A percentile compares a stretch with the other conserved stretches of the same genome.
Conservation (phyloP, 148 eudicot genomes). For the Suaeda aralocaspica region DNA sequence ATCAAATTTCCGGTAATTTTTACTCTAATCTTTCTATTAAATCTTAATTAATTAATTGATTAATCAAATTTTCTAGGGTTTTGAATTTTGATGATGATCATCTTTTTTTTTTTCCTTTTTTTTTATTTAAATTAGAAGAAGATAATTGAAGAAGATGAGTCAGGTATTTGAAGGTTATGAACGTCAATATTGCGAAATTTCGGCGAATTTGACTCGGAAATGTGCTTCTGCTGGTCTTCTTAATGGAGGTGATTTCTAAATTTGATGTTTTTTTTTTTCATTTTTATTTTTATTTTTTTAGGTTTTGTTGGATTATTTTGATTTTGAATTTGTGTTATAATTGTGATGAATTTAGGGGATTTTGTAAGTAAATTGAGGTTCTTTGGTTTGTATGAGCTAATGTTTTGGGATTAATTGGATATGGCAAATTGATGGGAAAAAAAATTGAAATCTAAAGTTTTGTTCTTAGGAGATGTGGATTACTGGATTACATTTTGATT, state of each 20-base stretch:
- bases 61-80: too few species aligned
- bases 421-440: neutral
- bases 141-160: conserved; percentile 27
- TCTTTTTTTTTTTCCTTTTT: conserved; percentile 24
- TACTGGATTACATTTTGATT: neutral
- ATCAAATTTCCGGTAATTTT: too few species aligned
- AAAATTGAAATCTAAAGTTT: neutral
- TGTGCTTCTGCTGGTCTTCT: conserved; percentile 27
- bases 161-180: conserved; percentile 34
- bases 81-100: neutral
- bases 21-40: too few species aligned
- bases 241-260: conserved; percentile 26
- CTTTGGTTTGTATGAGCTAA: neutral
- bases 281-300: too few species aligned
- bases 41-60: too few species aligned
- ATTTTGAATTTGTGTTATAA: neutral
- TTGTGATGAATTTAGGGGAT: neutral
- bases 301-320: too few species aligned
- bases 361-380: neutral
- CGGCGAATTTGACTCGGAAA: conserved; percentile 32
- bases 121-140: conserved; percentile 17
- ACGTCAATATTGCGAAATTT: conserved; percentile 34
- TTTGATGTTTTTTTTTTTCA: neutral
- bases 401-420: neutral
- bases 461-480: neutral